Evolutionary conservation across 2,329 filamentous ascomycete genomes (phyloP), one percentile per base, ranked within the genome.

Genomic region (Amesomyces nigricolor): DNA sequence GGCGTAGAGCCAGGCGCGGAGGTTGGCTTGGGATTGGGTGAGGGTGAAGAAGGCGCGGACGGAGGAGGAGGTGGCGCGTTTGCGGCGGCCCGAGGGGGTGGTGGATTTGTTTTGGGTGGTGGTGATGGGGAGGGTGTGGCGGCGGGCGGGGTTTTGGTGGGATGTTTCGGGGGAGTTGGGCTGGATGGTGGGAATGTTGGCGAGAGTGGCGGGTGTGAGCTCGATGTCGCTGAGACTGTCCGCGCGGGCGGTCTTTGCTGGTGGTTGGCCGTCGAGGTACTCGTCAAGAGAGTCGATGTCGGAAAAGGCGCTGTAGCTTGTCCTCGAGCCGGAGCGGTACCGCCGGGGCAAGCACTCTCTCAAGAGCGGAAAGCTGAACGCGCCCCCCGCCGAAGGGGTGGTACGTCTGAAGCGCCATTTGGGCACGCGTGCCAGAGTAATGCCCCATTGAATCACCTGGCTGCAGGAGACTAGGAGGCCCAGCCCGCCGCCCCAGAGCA

Each of bases 401-500:
- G 77, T 73, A 53, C 85, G 82, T 63, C 83, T 81, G 64, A 97
- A 91, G 43, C 91, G 88, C 90, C 92, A 96, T 64, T 85, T 90
- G 2, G 94, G 94, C 16, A 97, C 89, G 55, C 92, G 81, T 49
- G 92, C 91, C 58, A 99, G 74, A 26, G 86, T 81, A 51, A 97
- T 87, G 45, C 89, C 91, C 88, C 89, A 95, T 64, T 79, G 80
- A 37, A 97, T 81, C 11, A 94, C 81, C 30, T 84, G 79, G 30
- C 83, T 82, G 66, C 90, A 95, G 5, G 82, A 74, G 4, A 92
- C 72, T 51, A 96, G 82, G 14, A 95, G 70, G 45, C 82, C 79
- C 30, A 96, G 70, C 1, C 91, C 91, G n/a, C 92, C 86, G 44
- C 85, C 77, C 88, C 89, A 96, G 54, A 96, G 77, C 52, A 97